Percentiles rank a stretch among this genome's conserved stretches.
Conservation (phyloP, 306 rosid genomes). For the Purshia tridentata region DNA sequence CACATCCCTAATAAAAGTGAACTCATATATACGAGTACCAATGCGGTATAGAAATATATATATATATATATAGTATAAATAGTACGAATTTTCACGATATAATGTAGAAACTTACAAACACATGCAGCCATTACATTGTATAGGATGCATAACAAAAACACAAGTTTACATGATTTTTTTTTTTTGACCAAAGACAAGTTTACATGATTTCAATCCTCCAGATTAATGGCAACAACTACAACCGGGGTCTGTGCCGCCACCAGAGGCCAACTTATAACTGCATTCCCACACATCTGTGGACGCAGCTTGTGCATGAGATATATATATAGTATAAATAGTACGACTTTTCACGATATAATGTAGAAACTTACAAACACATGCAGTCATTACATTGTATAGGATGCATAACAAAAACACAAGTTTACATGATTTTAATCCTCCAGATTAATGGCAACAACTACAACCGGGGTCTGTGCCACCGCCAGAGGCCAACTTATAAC, state of each 20-base stretch:
- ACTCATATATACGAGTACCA: no score
- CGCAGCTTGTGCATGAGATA: constrained; percentile 65
- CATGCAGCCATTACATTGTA: not conserved
- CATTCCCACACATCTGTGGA: constrained; percentile 64
- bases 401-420: not conserved
- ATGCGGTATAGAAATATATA: no score
- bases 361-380: not conserved
- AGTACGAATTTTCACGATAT: no score
- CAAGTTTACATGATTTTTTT: not conserved
- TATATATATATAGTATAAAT: no score
- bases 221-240: constrained; percentile 59
- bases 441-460: constrained; percentile 52
- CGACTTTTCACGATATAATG: no score
- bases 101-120: not conserved
- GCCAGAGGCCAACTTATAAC: constrained; percentile 42
- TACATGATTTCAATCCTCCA: not conserved
- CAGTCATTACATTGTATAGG: not conserved
- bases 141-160: not conserved
- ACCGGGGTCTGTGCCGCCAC: constrained; percentile 35
- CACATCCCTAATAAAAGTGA: no score
- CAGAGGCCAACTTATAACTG: constrained; percentile 56
- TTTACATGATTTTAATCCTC: no score
- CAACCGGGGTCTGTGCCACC: constrained; percentile 42
- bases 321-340: no score
- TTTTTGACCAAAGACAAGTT: not conserved